Base-by-base conservation (phyloP, 495 filamentous ascomycete species). In the Hypoxylon fuscum region DNA sequence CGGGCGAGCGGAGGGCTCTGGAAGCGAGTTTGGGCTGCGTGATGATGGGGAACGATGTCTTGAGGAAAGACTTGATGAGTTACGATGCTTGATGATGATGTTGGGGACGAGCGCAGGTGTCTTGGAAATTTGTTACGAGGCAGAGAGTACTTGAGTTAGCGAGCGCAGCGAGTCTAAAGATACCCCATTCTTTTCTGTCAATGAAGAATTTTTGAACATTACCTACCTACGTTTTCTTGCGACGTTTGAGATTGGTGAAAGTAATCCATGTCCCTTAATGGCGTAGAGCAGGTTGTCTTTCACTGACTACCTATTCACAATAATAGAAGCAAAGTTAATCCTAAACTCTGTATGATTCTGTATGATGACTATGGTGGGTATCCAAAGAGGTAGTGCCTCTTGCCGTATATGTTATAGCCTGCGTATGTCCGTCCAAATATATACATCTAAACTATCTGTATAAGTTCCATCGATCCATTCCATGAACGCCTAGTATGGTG, bases 161-260 rank as follows among this genome's bases (percentile, higher is more conserved):
- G 38, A 59, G 64, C 54, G 45, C 37, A 31, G 52, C 65, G 41
- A 56, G 47, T 68, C 35, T 66, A 63, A 57, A 68, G 65, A 71
- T 71, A 71, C 68, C 68, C 68, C 49, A 55, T 64, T 62, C 31
- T 51, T 64, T 70, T 67, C 56, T 47, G 27, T 46, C 61, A 52
- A 61, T 58, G 44, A 68, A 64, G 57, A 46, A 60, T 55, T 18
- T 23, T 59, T 50, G 17, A 55, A 59, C 44, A 23, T 25, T n/a
- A n/a, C n/a, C n/a, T n/a, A n/a, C n/a, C n/a, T n/a, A n/a, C n/a
- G n/a, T n/a, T n/a, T n/a, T n/a, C n/a, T n/a, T n/a, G n/a, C n/a
- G n/a, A n/a, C n/a, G n/a, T n/a, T n/a, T n/a, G n/a, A n/a, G n/a
- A n/a, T n/a, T n/a, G n/a, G n/a, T n/a, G n/a, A n/a, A n/a, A n/a